Evolutionary conservation across 2,329 filamentous ascomycete species (phyloP).

Genomic region (Pezicula radicicola): DNA sequence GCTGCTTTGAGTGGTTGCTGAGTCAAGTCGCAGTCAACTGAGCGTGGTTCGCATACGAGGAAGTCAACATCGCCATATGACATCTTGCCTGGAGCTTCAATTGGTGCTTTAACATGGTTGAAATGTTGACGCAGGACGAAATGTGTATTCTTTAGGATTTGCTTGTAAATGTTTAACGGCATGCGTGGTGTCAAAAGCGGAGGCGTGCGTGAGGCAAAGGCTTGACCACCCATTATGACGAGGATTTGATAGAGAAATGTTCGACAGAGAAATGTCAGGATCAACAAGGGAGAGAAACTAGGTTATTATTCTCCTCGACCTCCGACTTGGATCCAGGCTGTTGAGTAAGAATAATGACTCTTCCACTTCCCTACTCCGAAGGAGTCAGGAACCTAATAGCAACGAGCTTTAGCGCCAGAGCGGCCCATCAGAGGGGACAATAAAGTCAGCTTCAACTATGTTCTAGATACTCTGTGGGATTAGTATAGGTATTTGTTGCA

Average conservation of each 20-base stretch:
- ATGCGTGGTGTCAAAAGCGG: constrained; percentile 65
- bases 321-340: no score
- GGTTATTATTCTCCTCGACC: neutral
- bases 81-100: constrained; percentile 66
- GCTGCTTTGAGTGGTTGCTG: neutral
- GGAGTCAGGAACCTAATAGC: no score
- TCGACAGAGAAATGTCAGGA: no score
- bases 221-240: constrained; percentile 60
- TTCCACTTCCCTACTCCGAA: neutral
- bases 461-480: no score
- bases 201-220: constrained; percentile 45
- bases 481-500: no score
- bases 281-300: neutral
- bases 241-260: neutral
- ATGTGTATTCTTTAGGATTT: constrained; percentile 44
- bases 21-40: constrained; percentile 5
- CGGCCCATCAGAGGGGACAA: no score
- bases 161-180: constrained; percentile 51
- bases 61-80: constrained; percentile 75
- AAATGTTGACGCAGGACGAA: constrained; percentile 49
- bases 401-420: no score
- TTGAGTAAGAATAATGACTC: neutral
- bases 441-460: no score
- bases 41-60: constrained; percentile 44
- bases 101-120: constrained; percentile 52